phyloP scores from a whole-genome alignment of 257 asterid genomes.

The Fraxinus cuspidata region DNA sequence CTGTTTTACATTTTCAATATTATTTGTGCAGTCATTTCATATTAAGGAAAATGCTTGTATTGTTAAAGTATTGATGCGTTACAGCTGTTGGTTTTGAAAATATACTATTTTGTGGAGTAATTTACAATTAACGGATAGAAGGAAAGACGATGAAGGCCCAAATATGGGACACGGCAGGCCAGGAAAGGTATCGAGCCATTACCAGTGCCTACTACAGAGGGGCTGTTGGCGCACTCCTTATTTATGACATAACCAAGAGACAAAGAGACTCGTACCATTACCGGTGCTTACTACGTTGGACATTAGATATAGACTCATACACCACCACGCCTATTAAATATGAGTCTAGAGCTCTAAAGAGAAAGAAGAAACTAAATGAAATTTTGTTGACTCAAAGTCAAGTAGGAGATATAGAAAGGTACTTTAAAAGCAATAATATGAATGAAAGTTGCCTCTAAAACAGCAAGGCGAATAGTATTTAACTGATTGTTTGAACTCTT shows the following conservation, averaged over 20 bases:
- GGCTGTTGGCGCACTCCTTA: conserved; percentile 83
- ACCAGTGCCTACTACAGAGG: conserved; percentile 89
- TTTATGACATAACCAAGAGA: conserved; percentile 74
- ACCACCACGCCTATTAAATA: no score
- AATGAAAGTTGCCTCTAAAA: no score
- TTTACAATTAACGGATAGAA: conserved; percentile 52
- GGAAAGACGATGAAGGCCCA: conserved; percentile 85
- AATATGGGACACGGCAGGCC: conserved; percentile 90
- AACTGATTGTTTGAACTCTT: no score
- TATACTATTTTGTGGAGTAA: neutral
- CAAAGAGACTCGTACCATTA: no score
- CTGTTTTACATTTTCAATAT: neutral
- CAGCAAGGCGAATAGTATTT: no score
- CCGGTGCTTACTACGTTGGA: no score
- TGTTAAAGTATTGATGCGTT: neutral
- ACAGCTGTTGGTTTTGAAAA: neutral
- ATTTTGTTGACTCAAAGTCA: no score
- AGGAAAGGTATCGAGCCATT: conserved; percentile 81
- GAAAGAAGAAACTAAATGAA: no score
- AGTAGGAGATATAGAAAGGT: no score
- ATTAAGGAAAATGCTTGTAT: neutral
- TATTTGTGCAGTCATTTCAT: neutral
- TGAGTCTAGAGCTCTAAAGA: no score
- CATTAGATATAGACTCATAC: no score
- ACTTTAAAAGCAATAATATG: no score